Conservation (phyloP, 129 eudicot genomes). For the sunflower (Helianthus annuus) region HanXRQr2.0-SUNRISE NC_035442.2:176925749-176926248, state of each 20-base stretch:
- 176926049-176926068: neutral
- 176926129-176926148: neutral
- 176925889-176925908: neutral
- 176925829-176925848: neutral
- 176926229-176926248: no score
- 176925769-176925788: neutral
- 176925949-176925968: neutral
- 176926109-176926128: neutral
- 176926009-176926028: no score
- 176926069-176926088: neutral
- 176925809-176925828: neutral
- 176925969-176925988: neutral
- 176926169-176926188: neutral
- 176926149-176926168: neutral
- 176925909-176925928: neutral
- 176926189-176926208: neutral
- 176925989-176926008: neutral
- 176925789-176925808: neutral
- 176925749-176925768: conserved; percentile 62
- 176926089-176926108: neutral
- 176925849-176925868: neutral
- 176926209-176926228: no score
- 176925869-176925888: neutral
- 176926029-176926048: neutral
- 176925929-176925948: neutral